Evolutionary conservation across 2,329 filamentous ascomycete genomes (phyloP), one percentile per base, ranked within the genome.

Genomic region (Lasiodiplodia gonubiensis): DNA sequence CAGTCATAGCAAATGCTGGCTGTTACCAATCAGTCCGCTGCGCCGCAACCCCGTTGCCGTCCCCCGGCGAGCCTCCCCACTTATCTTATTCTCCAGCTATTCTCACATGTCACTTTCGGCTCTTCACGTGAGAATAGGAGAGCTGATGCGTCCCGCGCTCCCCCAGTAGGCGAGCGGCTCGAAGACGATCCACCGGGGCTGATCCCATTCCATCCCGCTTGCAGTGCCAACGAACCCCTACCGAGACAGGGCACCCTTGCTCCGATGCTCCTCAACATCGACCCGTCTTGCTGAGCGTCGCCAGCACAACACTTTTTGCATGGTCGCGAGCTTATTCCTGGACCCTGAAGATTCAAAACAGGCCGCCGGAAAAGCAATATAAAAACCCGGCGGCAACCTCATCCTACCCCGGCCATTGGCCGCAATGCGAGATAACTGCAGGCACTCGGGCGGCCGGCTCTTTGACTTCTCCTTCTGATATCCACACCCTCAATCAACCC

Each of bases 141-240:
- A 23, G 2, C 16, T 18, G 39, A 57, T 57, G 53, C 53, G 33
- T 21, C 21, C 4, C 54, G 37, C 35, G 18, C 35, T 23, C 35
- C 7, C 18, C 18, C 37, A 18, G 16, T 21, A 18, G 18, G 14
- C 10, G n/a, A n/a, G 59, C 59, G 46, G 59, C 59, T 63, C 46
- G 59, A 25, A 46, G 59, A 49, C 37, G 42, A 46, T 42, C 37
- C 16, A 18, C 57, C 39, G 27, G 49, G 57, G 57, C 39, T 35
- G 57, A 61, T 63, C 59, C 59, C 59, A 46, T 51, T 46, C 59
- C 59, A 51, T 63, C 46, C 59, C 59, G 59, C 25, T 35, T 27
- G 27, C 14, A 6, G 42, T 35, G 42, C 59, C n/a, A 12, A 51
- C 37, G 59, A n/a, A 53, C 25, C 18, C 30, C 6, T 30, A 21